Percentiles rank a stretch among this genome's conserved stretches.
Evolutionary conservation across 2,329 filamentous ascomycete species (phyloP).

Genomic region (Aschersonia sp.): DNA sequence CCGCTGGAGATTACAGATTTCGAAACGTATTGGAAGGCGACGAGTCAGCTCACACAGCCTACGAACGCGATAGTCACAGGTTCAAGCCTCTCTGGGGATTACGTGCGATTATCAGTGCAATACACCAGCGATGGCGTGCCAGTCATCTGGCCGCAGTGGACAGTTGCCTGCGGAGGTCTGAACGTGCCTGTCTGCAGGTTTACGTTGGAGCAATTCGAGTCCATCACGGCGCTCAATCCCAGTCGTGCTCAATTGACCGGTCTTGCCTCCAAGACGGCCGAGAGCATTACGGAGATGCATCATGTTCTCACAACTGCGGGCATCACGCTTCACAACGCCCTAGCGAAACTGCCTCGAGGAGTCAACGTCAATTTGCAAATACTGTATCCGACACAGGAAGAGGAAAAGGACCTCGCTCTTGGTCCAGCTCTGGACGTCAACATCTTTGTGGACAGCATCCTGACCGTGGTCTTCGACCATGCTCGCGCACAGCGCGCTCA

Average conservation of each 20-base stretch:
- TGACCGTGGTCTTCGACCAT: constrained; percentile 83
- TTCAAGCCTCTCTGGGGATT: constrained; percentile 91
- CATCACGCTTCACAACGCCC: constrained; percentile 63
- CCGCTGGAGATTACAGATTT: constrained; percentile 96
- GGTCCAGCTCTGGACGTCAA: constrained; percentile 75
- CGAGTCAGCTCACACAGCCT: constrained; percentile 70
- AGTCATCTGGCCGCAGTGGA: constrained; percentile 79
- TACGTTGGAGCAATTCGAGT: constrained; percentile 57
- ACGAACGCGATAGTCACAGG: constrained; percentile 84
- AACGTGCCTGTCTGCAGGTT: constrained; percentile 73
- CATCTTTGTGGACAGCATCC: constrained; percentile 66
- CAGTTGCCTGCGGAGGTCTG: constrained; percentile 58
- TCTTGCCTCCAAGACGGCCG: constrained; percentile 30
- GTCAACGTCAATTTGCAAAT: constrained; percentile 90
- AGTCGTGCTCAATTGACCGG: constrained; percentile 27
- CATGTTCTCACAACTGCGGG: constrained; percentile 61
- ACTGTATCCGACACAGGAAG: constrained; percentile 64
- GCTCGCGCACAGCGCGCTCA: constrained; percentile 52
- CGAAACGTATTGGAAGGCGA: constrained; percentile 98
- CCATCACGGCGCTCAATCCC: constrained; percentile 28
- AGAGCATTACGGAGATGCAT: constrained; percentile 52
- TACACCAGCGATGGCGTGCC: constrained; percentile 78
- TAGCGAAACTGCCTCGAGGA: constrained; percentile 58
- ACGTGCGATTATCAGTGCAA: constrained; percentile 82
- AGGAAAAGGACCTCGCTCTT: constrained; percentile 57